Evolutionary conservation across 2,329 filamentous ascomycete species (phyloP), one percentile per base, ranked within the genome.

Genomic region (Teratosphaeriaceae sp.): DNA sequence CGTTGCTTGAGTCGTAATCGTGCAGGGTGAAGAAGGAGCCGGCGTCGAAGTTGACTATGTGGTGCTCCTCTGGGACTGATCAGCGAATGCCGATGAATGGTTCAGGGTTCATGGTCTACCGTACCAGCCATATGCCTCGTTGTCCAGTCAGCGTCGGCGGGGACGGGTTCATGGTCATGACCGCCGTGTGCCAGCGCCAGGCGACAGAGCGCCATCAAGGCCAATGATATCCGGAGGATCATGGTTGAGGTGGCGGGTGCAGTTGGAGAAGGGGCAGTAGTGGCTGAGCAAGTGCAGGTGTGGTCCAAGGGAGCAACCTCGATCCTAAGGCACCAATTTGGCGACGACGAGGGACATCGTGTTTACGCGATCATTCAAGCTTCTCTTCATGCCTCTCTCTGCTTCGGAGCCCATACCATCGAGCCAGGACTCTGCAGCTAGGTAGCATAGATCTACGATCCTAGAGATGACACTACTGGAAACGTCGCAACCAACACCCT

Each of bases 61-160:
- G 89, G 63, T 97, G 90, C 64, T 96, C 90, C 78, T 94, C 88
- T 89, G 54, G n/a, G n/a, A n/a, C n/a, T n/a, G n/a, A n/a, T n/a
- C n/a, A n/a, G n/a, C n/a, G n/a, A n/a, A n/a, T n/a, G n/a, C n/a
- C 23, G 7, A 3, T 12, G 11, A 18, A 41, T 33, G 38, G 20
- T 44, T 20, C 8, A 22, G 6, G 16, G 16, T 34, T 13, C 16
- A 9, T 35, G 42, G 20, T 33, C 33, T 30, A 38, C 68, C 39
- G 67, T n/a, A n/a, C n/a, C n/a, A n/a, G n/a, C 65, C 70, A 74
- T 74, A 48, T 74, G 71, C 48, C 64, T 58, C 30, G 66, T 70
- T 21, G 68, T 65, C 71, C 71, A 74, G 51, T 72, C 67, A 11
- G 70, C 68, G 30, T 66, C 65, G 16, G 62, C 56, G 8, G 67